Evolutionary conservation across 805 yeast genomes (phyloP), one percentile per base, ranked within the genome.

Genomic region (Saturnispora diversa): DNA sequence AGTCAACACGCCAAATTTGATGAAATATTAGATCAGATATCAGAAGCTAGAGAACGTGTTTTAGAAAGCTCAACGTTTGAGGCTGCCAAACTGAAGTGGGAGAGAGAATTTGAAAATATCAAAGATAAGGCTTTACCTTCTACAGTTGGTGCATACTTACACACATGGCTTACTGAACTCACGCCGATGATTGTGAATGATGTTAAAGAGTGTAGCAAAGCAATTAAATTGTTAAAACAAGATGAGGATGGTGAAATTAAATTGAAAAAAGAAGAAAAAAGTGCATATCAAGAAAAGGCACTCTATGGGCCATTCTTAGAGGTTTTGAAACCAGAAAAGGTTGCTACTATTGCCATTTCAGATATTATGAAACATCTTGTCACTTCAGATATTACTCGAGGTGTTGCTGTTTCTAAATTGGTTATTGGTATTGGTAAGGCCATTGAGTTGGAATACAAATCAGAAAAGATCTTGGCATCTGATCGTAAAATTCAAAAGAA

Each of bases 81-180:
- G 47, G 88, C 90, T 1, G 94, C 97, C 1, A 76, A 74, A 47
- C 85, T 80, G 52, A 81, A 84, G 58, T 90, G 98, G 98, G 80
- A 76, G 56, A 80, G 78, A 50, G 88, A 80, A 47, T 81, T 74
- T 50, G 94, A 85, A 51, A 52, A 47, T 24, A 39, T 57, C 20
- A 59, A 56, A 42, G 63, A 58, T 44, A 59, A 57, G 29, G 58
- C 75, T 4, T 59, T 77, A 28, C 72, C 75, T 34, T 73, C 75
- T 43, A 71, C 75, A 10, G 64, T 88, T 29, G 87, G 86, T 44
- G 79, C 77, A 1, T 77, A 78, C 49, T 63, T 92, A 29, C 92
- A 86, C 75, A 74, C 75, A 44, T 92, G 98, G 98, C 80, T 81
- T 49, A 69, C 70, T 39, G 77, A 75, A 35, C 69, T 88, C 72